These are phyloP conservation scores for Pyrenochaeta sp. DNA, from an alignment of 2,329 filamentous ascomycete species.

Conservation along the genomic window DNA sequence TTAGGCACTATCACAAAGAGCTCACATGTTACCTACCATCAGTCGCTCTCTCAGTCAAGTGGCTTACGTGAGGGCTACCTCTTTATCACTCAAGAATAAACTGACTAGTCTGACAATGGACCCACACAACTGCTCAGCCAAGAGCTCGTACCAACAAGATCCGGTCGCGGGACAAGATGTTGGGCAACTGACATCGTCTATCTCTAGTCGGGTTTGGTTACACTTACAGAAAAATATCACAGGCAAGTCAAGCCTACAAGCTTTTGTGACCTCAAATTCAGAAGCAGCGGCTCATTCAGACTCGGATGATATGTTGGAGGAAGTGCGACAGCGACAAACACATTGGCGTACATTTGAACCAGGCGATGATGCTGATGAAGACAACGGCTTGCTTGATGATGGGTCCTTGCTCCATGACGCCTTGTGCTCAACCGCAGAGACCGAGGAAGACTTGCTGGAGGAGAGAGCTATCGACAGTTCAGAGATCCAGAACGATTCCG, in stretches of 20 bases:
- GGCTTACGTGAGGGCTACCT: constrained; percentile 10
- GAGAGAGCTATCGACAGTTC: neutral
- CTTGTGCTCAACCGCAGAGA: neutral
- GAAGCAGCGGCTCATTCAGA: neutral
- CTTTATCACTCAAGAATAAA: constrained; percentile 27
- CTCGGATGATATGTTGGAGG: constrained; percentile 20
- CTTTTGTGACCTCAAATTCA: constrained; percentile 5
- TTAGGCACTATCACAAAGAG: constrained; percentile 44
- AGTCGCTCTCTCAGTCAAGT: constrained; percentile 42
- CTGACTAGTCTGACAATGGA: constrained; percentile 7
- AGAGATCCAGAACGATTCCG: neutral
- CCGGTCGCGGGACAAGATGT: neutral
- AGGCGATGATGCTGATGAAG: neutral
- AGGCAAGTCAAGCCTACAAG: neutral
- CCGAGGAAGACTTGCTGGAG: neutral
- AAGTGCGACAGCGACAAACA: neutral
- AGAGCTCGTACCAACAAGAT: neutral
- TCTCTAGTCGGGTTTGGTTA: constrained; percentile 13
- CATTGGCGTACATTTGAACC: neutral
- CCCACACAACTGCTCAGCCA: neutral
- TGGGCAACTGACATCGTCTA: neutral
- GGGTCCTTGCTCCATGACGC: neutral
- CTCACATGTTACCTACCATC: constrained; percentile 51
- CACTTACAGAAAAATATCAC: constrained; percentile 10
- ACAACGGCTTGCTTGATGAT: neutral